Conservation (phyloP, 768 basidiomycete species). For the Flagelloscypha sp. region DNA sequence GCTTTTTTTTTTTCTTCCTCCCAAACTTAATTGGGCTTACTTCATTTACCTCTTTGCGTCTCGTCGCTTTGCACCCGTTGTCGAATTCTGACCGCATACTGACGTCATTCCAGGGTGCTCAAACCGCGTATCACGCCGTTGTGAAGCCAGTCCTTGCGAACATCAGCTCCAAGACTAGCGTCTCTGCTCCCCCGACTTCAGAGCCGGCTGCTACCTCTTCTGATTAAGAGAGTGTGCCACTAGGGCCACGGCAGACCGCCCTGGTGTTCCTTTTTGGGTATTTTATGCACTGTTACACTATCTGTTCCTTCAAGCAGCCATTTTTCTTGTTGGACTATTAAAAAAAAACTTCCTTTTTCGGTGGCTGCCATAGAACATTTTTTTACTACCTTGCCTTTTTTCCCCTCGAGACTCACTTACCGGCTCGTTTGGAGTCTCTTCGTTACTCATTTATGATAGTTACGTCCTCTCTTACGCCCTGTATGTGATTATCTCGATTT, state of each 20-base stretch:
- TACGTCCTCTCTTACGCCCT: too few relatives aligned
- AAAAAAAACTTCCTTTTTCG: not conserved
- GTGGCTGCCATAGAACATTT: not conserved
- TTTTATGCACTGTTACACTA: not conserved
- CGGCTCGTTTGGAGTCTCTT: too few relatives aligned
- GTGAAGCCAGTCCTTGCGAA: slow-evolving; percentile 77
- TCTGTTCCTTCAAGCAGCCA: slow-evolving; percentile 3
- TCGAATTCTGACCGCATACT: slow-evolving; percentile 7
- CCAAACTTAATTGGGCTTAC: too few relatives aligned
- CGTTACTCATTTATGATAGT: too few relatives aligned
- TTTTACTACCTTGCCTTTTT: slow-evolving; percentile 1
- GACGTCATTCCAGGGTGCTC: slow-evolving; percentile 62
- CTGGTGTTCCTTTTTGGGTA: slow-evolving; percentile 31
- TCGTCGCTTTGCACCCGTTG: not conserved
- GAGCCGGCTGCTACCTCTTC: too few relatives aligned
- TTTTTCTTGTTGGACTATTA: too few relatives aligned
- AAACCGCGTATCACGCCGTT: slow-evolving; percentile 65
- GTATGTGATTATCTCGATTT: too few relatives aligned
- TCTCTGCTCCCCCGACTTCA: slow-evolving; percentile 37
- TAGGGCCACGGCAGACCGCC: slow-evolving; percentile 32
- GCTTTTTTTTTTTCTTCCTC: slow-evolving; percentile 11
- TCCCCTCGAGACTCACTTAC: too few relatives aligned
- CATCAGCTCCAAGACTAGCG: slow-evolving; percentile 35
- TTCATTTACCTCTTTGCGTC: slow-evolving; percentile 10
- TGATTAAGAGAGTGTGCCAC: not conserved